Percentiles rank a stretch among this genome's conserved stretches.
Conservation (phyloP, 495 filamentous ascomycete genomes). For the Lophium mytilinum region DNA sequence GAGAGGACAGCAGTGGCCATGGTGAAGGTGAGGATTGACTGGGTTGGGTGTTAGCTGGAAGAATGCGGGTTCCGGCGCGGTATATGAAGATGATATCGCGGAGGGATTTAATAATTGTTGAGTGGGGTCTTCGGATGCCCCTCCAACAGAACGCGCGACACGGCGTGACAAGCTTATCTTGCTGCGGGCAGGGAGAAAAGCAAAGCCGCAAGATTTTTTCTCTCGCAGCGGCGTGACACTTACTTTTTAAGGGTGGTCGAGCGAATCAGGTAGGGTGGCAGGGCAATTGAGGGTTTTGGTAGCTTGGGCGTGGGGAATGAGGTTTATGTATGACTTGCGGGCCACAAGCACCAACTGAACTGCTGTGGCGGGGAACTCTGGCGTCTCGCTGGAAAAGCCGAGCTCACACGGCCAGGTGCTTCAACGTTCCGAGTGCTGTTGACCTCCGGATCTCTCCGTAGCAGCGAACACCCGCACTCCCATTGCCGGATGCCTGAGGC, state of each 20-base stretch:
- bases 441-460: constrained; percentile 20
- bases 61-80: not conserved
- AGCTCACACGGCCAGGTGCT: constrained; percentile 6
- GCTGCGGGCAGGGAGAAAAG: not conserved
- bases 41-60: not conserved
- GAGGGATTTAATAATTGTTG: not conserved
- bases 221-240: not conserved
- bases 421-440: not conserved
- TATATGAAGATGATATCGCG: not conserved
- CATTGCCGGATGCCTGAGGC: constrained; percentile 13
- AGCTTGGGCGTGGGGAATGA: not conserved
- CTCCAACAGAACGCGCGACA: not conserved
- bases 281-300: not conserved
- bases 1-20: constrained; percentile 42
- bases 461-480: not conserved
- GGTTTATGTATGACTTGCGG: not conserved
- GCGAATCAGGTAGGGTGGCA: not conserved
- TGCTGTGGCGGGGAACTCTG: not conserved
- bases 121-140: not conserved
- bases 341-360: not conserved
- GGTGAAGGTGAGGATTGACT: not conserved
- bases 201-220: not conserved
- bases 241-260: not conserved
- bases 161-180: not conserved
- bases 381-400: not conserved